These are phyloP conservation scores for Simplicillium sp. DNA, from an alignment of 2,329 filamentous ascomycete species.

Conservation along the genomic window DNA sequence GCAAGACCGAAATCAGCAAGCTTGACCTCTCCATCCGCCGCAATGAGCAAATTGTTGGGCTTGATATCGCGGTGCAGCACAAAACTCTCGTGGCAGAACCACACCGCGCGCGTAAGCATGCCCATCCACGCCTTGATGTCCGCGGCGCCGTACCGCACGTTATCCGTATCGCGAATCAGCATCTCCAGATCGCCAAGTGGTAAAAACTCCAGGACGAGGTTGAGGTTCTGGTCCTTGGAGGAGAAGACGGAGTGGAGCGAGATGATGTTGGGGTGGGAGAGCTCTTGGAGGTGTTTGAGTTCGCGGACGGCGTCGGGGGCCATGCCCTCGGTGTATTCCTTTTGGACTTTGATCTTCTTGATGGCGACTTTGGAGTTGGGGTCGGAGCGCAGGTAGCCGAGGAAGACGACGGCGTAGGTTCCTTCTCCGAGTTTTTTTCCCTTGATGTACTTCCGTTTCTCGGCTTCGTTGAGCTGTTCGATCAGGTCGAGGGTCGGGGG, in stretches of 20 bases:
- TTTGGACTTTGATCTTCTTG: conserved; percentile 84
- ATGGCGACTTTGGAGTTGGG: conserved; percentile 74
- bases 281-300: conserved; percentile 89
- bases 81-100: conserved; percentile 94
- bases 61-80: conserved; percentile 97
- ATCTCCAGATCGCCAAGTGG: conserved; percentile 92
- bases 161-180: conserved; percentile 76
- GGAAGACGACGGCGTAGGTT: conserved; percentile 93
- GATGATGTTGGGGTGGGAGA: conserved; percentile 93
- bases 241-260: conserved; percentile 86
- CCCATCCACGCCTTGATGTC: conserved; percentile 99
- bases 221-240: conserved; percentile 92
- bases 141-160: conserved; percentile 71
- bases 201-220: conserved; percentile 88
- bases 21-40: conserved; percentile 86
- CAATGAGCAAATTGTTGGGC: conserved; percentile 94
- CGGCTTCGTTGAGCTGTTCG: conserved; percentile 74
- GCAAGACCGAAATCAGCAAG: conserved; percentile 97
- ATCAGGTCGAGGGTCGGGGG: conserved; percentile 47
- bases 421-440: conserved; percentile 92
- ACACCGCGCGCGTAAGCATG: conserved; percentile 86
- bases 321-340: conserved; percentile 83
- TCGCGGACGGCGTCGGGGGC: conserved; percentile 92
- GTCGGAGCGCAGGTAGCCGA: conserved; percentile 68
- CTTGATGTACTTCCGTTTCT: conserved; percentile 84